Evolutionary conservation across 2,329 filamentous ascomycete genomes (phyloP).

Genomic region (Emmonsiellopsis sp.): DNA sequence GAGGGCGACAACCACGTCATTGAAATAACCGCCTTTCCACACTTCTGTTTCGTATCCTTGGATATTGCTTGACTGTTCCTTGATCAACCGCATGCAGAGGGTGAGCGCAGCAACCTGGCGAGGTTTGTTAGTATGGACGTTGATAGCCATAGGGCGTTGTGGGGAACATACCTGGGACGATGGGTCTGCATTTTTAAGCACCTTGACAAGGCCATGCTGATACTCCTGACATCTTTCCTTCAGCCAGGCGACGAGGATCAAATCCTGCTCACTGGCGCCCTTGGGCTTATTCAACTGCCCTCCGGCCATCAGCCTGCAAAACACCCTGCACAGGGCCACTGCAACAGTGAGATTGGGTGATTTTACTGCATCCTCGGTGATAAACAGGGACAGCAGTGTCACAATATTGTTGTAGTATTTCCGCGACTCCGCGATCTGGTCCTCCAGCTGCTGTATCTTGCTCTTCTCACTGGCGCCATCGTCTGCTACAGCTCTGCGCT

Average conservation of each 20-base stretch:
- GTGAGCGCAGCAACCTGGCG: slow-evolving; percentile 59
- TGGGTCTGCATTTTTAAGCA: slow-evolving; percentile 52
- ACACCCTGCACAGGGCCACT: slow-evolving; percentile 76
- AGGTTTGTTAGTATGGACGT: neutral
- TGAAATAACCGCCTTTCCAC: slow-evolving; percentile 61
- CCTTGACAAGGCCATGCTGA: slow-evolving; percentile 49
- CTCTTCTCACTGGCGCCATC: slow-evolving; percentile 38
- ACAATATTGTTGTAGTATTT: slow-evolving; percentile 90
- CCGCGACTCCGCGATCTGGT: slow-evolving; percentile 71
- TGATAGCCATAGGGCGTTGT: slow-evolving; percentile 8
- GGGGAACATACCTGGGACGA: slow-evolving; percentile 36
- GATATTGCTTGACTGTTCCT: slow-evolving; percentile 61
- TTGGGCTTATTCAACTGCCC: slow-evolving; percentile 60
- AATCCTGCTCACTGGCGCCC: slow-evolving; percentile 61
- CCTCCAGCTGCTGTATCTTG: slow-evolving; percentile 65
- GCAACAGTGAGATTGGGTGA: slow-evolving; percentile 58
- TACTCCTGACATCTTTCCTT: slow-evolving; percentile 66
- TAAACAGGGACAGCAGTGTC: slow-evolving; percentile 54
- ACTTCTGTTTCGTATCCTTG: slow-evolving; percentile 44
- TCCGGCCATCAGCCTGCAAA: slow-evolving; percentile 67
- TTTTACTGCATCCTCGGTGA: slow-evolving; percentile 40
- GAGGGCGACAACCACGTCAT: slow-evolving; percentile 53
- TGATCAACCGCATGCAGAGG: slow-evolving; percentile 72
- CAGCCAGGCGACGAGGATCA: slow-evolving; percentile 67
- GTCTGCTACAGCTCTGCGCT: slow-evolving; percentile 37